These are phyloP conservation scores for Cytospora schulzeri DNA, from an alignment of 2,329 filamentous ascomycete genomes.

Conservation along the genomic window DNA sequence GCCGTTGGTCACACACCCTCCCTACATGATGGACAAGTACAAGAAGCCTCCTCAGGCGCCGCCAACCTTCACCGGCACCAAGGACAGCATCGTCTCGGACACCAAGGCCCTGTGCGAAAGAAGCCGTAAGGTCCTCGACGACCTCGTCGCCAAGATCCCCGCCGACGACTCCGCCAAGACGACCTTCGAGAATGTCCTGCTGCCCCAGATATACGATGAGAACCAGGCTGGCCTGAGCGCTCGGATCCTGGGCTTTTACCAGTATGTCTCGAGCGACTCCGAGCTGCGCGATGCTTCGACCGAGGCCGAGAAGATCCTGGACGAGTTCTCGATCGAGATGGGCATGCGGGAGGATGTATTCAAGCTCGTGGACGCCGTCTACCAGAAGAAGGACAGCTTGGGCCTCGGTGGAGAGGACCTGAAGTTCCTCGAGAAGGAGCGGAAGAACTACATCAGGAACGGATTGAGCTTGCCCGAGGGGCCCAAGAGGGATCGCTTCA, in stretches of 20 bases:
- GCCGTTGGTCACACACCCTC: conserved; percentile 48
- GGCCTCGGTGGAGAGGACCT: conserved; percentile 68
- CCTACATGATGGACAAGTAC: conserved; percentile 67
- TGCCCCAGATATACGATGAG: conserved; percentile 74
- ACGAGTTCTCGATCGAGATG: conserved; percentile 76
- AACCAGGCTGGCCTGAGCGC: conserved; percentile 61
- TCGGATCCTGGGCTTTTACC: conserved; percentile 77
- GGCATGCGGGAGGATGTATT: conserved; percentile 84
- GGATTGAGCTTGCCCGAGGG: conserved; percentile 73
- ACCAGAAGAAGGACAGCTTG: conserved; percentile 56
- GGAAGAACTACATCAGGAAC: conserved; percentile 76
- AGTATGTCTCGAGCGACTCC: conserved; percentile 71
- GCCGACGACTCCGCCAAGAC: conserved; percentile 53
- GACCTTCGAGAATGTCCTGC: conserved; percentile 57
- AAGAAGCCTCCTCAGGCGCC: conserved; percentile 76
- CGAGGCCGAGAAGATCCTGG: conserved; percentile 73
- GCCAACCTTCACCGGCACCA: conserved; percentile 75
- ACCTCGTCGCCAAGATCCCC: conserved; percentile 62
- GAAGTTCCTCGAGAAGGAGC: conserved; percentile 75
- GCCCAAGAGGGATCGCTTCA: conserved; percentile 74
- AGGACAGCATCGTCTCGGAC: conserved; percentile 66
- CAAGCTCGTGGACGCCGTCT: conserved; percentile 62
- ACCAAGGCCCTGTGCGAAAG: conserved; percentile 66
- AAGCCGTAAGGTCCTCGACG: conserved; percentile 66
- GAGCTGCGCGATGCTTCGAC: conserved; percentile 74